Percentiles rank a stretch among this genome's conserved stretches.
Evolutionary conservation across 129 eudicot genomes (phyloP).

Genomic region (Chrysanthemum lavandulifolium): DNA sequence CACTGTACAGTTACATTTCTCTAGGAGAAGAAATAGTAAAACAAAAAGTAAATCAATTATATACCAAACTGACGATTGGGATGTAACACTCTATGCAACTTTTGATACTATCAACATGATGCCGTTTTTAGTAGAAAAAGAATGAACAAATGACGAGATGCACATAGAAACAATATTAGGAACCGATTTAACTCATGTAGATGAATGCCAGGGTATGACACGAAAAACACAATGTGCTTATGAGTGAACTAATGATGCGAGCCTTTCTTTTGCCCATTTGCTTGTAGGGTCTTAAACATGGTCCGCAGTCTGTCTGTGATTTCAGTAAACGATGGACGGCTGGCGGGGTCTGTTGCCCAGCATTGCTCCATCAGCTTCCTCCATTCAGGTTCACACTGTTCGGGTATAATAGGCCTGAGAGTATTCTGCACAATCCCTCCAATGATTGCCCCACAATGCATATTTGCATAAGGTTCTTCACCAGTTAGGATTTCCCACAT

Average conservation of each 20-base stretch:
- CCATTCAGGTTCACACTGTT: constrained; percentile 73
- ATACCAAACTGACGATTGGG: constrained; percentile 6
- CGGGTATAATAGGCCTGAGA: constrained; percentile 75
- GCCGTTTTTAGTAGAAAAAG: constrained; percentile 11
- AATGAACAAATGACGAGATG: constrained; percentile 31
- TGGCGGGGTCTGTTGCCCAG: constrained; percentile 68
- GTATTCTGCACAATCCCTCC: constrained; percentile 85
- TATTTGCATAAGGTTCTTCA: constrained; percentile 84
- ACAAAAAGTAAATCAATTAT: background rate
- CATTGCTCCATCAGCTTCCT: constrained; percentile 79
- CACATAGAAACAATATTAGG: background rate
- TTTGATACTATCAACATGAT: constrained; percentile 16
- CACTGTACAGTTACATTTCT: background rate
- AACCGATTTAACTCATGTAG: constrained; percentile 9
- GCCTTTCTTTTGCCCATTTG: constrained; percentile 37
- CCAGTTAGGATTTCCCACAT: constrained; percentile 94
- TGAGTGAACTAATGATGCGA: constrained; percentile 15
- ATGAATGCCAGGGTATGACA: background rate
- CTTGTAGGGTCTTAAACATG: constrained; percentile 49
- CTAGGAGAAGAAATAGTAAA: background rate
- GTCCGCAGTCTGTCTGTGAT: constrained; percentile 55
- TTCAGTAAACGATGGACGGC: constrained; percentile 74
- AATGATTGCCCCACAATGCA: constrained; percentile 95
- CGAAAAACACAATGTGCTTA: constrained; percentile 22
- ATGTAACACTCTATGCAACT: background rate